Percentiles rank a stretch among this genome's conserved stretches.
Conservation (phyloP, 2,329 filamentous ascomycete genomes). For the Verticillium isaacii region DNA sequence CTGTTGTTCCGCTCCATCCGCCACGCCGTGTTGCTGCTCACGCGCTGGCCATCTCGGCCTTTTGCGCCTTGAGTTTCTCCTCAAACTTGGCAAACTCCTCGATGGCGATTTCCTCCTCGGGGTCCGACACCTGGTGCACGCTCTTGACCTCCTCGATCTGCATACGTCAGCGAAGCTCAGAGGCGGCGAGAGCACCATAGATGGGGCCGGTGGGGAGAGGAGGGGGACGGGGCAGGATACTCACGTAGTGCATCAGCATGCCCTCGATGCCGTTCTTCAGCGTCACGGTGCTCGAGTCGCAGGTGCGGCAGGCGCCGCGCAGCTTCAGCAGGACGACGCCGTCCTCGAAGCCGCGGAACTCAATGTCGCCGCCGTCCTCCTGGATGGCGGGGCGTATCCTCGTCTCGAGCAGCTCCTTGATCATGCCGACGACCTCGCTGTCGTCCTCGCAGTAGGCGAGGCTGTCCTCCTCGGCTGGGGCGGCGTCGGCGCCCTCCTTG, state of each 20-base stretch:
- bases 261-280: conserved; percentile 97
- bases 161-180: conserved; percentile 20
- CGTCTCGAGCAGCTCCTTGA: conserved; percentile 95
- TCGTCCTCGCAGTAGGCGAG: conserved; percentile 86
- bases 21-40: conserved; percentile 5
- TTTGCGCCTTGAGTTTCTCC: conserved; percentile 64
- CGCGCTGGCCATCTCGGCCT: conserved; percentile 23
- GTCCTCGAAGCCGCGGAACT: conserved; percentile 84
- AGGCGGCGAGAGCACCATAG: neutral
- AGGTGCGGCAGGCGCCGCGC: conserved; percentile 88
- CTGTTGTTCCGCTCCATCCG: neutral
- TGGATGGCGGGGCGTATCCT: conserved; percentile 93
- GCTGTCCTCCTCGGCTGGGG: conserved; percentile 56
- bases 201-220: neutral
- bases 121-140: conserved; percentile 84
- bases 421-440: conserved; percentile 93
- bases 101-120: conserved; percentile 84
- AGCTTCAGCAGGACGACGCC: conserved; percentile 84
- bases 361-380: conserved; percentile 96
- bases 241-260: conserved; percentile 94
- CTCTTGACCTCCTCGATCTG: conserved; percentile 94
- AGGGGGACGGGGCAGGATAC: conserved; percentile 26
- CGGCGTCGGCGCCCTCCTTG: conserved; percentile 40
- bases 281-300: conserved; percentile 94
- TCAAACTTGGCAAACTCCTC: conserved; percentile 93